Evolutionary conservation across 2,329 filamentous ascomycete species (phyloP), one percentile per base, ranked within the genome.

Genomic region (Colletotrichum lupini): DNA sequence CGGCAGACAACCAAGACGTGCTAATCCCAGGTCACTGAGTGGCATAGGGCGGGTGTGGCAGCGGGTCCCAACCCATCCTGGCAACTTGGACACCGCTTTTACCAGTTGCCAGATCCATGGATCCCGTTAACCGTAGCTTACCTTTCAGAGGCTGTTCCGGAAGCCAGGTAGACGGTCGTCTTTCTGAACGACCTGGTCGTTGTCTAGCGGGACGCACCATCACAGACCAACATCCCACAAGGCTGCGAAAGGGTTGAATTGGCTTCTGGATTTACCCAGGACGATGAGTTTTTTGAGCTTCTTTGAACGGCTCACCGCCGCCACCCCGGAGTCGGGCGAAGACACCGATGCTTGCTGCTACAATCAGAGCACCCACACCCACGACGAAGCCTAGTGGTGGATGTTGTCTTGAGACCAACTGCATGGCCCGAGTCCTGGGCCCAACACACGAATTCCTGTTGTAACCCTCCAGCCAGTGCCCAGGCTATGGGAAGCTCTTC

Each of bases 101-200:
- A 74, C 68, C 72, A 68, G 68, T 59, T 68, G 68, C 62, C 68
- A 67, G 72, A 72, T 67, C 61, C 63, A 72, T 72, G 72, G 56
- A 63, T 59, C 52, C 68, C 42, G 46, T 63, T 56, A 56, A 46
- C 61, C 67, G 56, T 42, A 61, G 67, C 46, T 28, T 61, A 32
- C 52, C 42, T 62, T 72, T 72, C 42, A 49, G 28, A 66, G 46
- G 49, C 60, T 73, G 61, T 73, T 65, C 71, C 71, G 56, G 61
- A 58, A 64, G 57, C 71, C 71, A 73, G 71, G 71, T 71, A 73
- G 56, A 52, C 60, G 67, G 71, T 66, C 65, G 56, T 37, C 67
- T 65, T 71, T 49, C 62, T 71, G 32, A n/a, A 52, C 65, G 58
- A 61, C 60, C 60, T 71, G 35, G 61, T 61, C 56, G 16, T 42